Percentiles rank a stretch among this genome's conserved stretches.
Conservation (phyloP, 2,329 filamentous ascomycete genomes). For the Sphaerulina populicola region DNA sequence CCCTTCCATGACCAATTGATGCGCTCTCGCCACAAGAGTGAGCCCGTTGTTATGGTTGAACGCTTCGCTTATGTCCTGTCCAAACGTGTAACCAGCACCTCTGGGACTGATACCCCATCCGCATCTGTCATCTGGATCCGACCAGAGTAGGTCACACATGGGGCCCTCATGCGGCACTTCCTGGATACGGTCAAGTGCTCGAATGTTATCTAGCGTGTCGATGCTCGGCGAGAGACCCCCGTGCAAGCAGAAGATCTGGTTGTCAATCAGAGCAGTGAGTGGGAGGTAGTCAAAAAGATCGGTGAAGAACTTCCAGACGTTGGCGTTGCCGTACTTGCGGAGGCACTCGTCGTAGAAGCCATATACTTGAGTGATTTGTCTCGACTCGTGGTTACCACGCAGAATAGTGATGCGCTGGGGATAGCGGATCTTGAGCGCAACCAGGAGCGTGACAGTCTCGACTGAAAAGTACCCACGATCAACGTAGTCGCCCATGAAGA, state of each 20-base stretch:
- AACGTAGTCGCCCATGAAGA: conserved; percentile 99
- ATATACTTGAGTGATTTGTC: conserved; percentile 98
- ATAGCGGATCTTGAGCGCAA: conserved; percentile 95
- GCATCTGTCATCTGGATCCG: conserved; percentile 87
- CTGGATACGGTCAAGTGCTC: conserved; percentile 90
- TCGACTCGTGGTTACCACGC: conserved; percentile 96
- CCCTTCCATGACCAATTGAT: conserved; percentile 98
- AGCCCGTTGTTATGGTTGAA: conserved; percentile 99
- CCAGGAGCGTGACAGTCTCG: conserved; percentile 92
- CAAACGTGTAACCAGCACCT: conserved; percentile 60
- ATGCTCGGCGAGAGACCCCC: conserved; percentile 94
- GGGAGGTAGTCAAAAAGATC: conserved; percentile 98
- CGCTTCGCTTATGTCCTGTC: conserved; percentile 92
- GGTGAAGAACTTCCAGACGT: conserved; percentile 98
- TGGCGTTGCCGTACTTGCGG: conserved; percentile 97
- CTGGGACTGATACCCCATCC: conserved; percentile 60
- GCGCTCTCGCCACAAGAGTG: conserved; percentile 88
- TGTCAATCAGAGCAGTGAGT: conserved; percentile 93
- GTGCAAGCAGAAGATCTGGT: conserved; percentile 98
- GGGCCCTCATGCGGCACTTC: conserved; percentile 97
- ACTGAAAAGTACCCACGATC: conserved; percentile 98
- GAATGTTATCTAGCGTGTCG: conserved; percentile 90
- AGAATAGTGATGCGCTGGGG: conserved; percentile 96
- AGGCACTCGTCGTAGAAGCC: conserved; percentile 99
- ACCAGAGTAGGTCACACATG: conserved; percentile 97